Base-by-base conservation (phyloP, 2,329 filamentous ascomycete genomes). In the Waltergamsia citrina region DNA sequence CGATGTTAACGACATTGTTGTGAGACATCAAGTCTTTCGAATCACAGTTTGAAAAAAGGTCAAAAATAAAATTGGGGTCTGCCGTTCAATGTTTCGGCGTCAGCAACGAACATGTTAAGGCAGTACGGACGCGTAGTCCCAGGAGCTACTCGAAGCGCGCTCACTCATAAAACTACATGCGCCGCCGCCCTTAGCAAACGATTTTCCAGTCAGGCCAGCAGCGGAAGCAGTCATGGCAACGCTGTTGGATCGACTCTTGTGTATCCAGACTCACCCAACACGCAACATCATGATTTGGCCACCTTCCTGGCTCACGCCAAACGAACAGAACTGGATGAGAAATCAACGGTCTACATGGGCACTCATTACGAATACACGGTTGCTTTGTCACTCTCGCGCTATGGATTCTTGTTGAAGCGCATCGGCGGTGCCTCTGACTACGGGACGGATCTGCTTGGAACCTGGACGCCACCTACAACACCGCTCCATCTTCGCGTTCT, bases 291-390 rank as follows among this genome's bases (percentile, higher is more conserved):
- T 42, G 70, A 81, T 46, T 64, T 86, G 4, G 43, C 62, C 2
- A 73, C 77, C 0, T 90, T 86, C 51, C 53, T 82, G 19, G 60
- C 67, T 18, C 78, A 87, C 52, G 78, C 78, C 5, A 52, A 65
- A 15, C 69, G 70, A 32, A 67, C 60, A 0, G 63, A 67, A 1
- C 63, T 86, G 16, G 65, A 73, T 41, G 53, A 61, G 1, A 57
- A 53, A 5, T 75, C 71, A 12, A 76, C 74, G 1, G 67, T 76
- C 29, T 88, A 78, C 50, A 62, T 78, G 27, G 85, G 85, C 43
- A 90, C 83, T 0, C 73, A 72, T 51, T 90, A 84, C 59, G 85
- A 92, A 54, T 90, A 90, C 60, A 75, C 65, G 0, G 71, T 77
- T 4, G 68, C 71, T 6, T 51, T 56, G 4, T 58, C 71, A 1